Base-by-base conservation (phyloP, 257 asterid species). In the Eustoma russellianum region DNA sequence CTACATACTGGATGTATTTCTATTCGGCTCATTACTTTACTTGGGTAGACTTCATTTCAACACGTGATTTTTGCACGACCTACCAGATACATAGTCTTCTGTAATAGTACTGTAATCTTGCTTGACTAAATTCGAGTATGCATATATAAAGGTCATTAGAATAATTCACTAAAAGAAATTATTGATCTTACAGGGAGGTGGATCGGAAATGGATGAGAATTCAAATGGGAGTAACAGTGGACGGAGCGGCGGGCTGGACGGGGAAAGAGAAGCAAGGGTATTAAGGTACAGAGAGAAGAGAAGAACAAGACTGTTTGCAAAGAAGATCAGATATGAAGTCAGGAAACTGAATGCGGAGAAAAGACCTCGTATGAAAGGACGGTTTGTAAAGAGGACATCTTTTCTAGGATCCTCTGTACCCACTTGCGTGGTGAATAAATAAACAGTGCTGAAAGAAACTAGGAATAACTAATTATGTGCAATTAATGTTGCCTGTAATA, bases 331-430 rank as follows among this genome's bases (percentile, higher is more conserved):
- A 14, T 83, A 86, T 33, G 77, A 86, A 69, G 94, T 83, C 14
- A 74, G 95, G 80, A 86, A 86, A 58, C 17, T 82, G n/a, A 86
- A 82, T 5, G 95, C 95, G 51, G 95, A 86, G 53, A 80, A 83
- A 68, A 78, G 95, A 51, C 95, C 95, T 6, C 66, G 95, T 17
- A 68, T 83, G 65, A 83, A 80, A 76, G 95, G 95, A 19, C 79
- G 95, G 41, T 86, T 86, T 52, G 80, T 83, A 6, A 86, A 83
- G 78, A 77, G 81, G 69, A 41, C 85, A 5, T 46, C 69, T 8
- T 50, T 68, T 52, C 57, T 68, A 19, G 66, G 55, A 14, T 63
- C 66, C 8, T 60, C 77, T 18, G 47, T 61, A 56, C 68, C 57
- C 7, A 38, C 0, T 55, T 7, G 41, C 33, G 18, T 49, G 30